A percentile compares a stretch with the other conserved stretches of the same genome.
These are phyloP conservation scores for Ophiostoma piceae DNA, from an alignment of 2,329 filamentous ascomycete genomes.

Conservation along the genomic window DNA sequence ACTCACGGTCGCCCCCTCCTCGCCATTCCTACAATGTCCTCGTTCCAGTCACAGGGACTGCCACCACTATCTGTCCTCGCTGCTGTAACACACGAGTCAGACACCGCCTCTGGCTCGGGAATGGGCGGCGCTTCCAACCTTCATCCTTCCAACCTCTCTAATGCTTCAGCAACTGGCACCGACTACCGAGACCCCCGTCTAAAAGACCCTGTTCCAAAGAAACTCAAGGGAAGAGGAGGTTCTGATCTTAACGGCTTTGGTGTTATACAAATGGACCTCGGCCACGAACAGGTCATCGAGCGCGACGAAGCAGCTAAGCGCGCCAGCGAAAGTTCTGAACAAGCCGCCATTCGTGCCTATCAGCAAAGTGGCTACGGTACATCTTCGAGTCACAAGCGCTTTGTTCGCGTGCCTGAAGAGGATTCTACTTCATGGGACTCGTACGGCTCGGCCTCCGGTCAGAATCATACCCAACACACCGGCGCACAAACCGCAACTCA, in stretches of 20 bases:
- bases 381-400: slow-evolving; percentile 40
- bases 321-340: slow-evolving; percentile 56
- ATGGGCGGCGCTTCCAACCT: background rate
- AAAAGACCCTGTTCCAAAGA: slow-evolving; percentile 56
- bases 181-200: slow-evolving; percentile 43
- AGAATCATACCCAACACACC: background rate
- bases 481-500: slow-evolving; percentile 22
- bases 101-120: background rate
- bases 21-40: slow-evolving; percentile 21
- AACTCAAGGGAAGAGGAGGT: slow-evolving; percentile 55
- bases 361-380: slow-evolving; percentile 49
- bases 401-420: slow-evolving; percentile 34
- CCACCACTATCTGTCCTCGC: slow-evolving; percentile 27
- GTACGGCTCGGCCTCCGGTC: slow-evolving; percentile 16
- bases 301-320: slow-evolving; percentile 54
- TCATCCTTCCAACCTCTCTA: slow-evolving; percentile 3
- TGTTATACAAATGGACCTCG: slow-evolving; percentile 56
- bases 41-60: slow-evolving; percentile 23
- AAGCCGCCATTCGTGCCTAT: slow-evolving; percentile 52
- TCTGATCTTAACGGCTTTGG: slow-evolving; percentile 54
- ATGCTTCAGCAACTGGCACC: background rate
- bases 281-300: slow-evolving; percentile 41
- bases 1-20: background rate
- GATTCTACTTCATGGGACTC: slow-evolving; percentile 25
- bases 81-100: slow-evolving; percentile 17